phyloP scores from a whole-genome alignment of 1,284 basidiomycete genomes.

The Trametes polyzona region DNA sequence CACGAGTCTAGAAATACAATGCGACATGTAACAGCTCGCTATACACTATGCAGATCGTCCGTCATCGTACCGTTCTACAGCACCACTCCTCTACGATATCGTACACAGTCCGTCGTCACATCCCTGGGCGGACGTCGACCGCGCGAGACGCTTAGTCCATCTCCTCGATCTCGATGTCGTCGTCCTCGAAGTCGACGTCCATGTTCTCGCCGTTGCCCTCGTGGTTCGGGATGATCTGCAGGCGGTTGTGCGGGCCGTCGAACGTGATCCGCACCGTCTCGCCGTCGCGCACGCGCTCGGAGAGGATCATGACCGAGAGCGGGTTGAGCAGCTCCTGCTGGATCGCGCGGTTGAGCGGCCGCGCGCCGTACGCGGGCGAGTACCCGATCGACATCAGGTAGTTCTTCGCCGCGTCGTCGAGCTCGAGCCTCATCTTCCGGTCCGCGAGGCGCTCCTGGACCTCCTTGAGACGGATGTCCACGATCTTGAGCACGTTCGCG shows the following conservation, averaged over 20 bases:
- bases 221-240: constrained; percentile 88
- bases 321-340: constrained; percentile 95
- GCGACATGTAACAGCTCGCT: background rate
- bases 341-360: constrained; percentile 91
- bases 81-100: no score
- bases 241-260: constrained; percentile 83
- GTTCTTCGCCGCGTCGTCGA: constrained; percentile 80
- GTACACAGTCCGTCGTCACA: background rate
- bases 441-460: constrained; percentile 70
- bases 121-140: background rate
- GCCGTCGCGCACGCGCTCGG: constrained; percentile 82
- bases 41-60: constrained; percentile 13
- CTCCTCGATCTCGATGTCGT: constrained; percentile 75
- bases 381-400: constrained; percentile 89
- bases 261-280: constrained; percentile 81
- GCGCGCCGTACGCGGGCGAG: constrained; percentile 85
- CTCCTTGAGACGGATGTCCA: constrained; percentile 79
- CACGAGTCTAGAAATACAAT: constrained; percentile 19
- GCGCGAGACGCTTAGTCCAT: constrained; percentile 58
- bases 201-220: constrained; percentile 59
- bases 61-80: no score
- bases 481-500: constrained; percentile 79
- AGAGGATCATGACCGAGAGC: constrained; percentile 85
- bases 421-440: constrained; percentile 78
- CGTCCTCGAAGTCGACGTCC: constrained; percentile 60